phyloP scores from a whole-genome alignment of 2,329 filamentous ascomycete species.

The Colletotrichum chlorophyti region DNA sequence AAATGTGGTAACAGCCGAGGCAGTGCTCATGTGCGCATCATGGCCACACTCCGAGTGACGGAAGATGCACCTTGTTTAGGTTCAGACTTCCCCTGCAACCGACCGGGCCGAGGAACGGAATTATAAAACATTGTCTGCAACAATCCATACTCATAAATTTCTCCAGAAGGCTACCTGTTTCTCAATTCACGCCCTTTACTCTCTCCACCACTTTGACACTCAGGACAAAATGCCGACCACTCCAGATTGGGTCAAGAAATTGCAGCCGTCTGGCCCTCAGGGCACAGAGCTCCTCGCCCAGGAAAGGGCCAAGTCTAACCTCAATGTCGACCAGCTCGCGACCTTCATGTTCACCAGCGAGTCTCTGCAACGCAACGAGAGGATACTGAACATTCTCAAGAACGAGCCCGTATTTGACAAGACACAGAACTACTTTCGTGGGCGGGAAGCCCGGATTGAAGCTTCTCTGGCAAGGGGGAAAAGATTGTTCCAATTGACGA shows the following conservation, averaged over 20 bases:
- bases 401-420: conserved; percentile 78
- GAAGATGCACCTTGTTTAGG: conserved; percentile 12
- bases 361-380: conserved; percentile 64
- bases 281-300: conserved; percentile 72
- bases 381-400: conserved; percentile 69
- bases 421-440: conserved; percentile 77
- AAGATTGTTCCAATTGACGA: conserved; percentile 69
- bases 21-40: conserved; percentile 14
- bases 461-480: conserved; percentile 74
- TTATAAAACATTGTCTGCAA: conserved; percentile 11
- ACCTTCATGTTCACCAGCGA: conserved; percentile 74
- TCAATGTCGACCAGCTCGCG: conserved; percentile 72
- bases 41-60: conserved; percentile 11
- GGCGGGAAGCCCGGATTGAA: conserved; percentile 72
- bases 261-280: conserved; percentile 62
- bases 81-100: conserved; percentile 13
- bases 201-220: background rate
- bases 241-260: conserved; percentile 34
- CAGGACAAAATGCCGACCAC: conserved; percentile 22
- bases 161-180: conserved; percentile 1
- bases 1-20: conserved; percentile 21
- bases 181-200: background rate
- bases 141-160: background rate
- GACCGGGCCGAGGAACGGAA: background rate
- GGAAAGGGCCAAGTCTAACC: conserved; percentile 71